Base-by-base conservation (phyloP, 345 rosid species). In the Hevea brasiliensis region DNA sequence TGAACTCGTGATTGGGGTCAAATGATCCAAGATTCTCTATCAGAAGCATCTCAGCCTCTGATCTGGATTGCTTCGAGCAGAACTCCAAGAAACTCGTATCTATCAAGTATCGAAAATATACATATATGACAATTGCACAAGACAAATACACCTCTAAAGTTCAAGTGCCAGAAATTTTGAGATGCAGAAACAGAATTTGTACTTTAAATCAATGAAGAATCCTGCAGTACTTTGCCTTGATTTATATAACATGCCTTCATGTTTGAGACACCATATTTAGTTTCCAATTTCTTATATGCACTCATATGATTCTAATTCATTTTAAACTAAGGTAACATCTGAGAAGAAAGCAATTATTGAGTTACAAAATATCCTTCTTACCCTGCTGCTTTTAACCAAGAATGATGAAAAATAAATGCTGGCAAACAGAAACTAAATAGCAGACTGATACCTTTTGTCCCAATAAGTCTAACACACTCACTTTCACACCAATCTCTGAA, bases 401-500 rank as follows among this genome's bases (percentile, higher is more conserved):
- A 8, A 6, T 1, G 11, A 63, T 41, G 35, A 58, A 55, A 32
- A 44, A 56, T 21, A 47, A 26, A 32, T 32, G 3, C 37, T 32
- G 2, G 4, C 4, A 32, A 32, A 32, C 37, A 32, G 37, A 32
- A 67, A 74, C 15, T 53, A 42, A 44, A 27, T 11, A 26, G 54
- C 35, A 59, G 26, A 63, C 71, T 48, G 32, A 65, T 86, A 92
- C 99, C 99, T 86, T 81, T 89, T 40, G 90, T 81, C 71, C 99
- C 99, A 26, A 91, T 76, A 72, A 95, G 96, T 86, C 98, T 89
- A 61, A 70, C 83, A 77, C 98, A 89, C 83, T 95, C 98, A 57
- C 80, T 83, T 79, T 89, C 86, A 68, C 99, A 95, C 99, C 99
- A 95, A 82, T 91, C 93, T 79, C 88, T 87, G 87, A 95, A 95